Evolutionary conservation across 2,329 filamentous ascomycete genomes (phyloP).

Genomic region (Phoma sp.): DNA sequence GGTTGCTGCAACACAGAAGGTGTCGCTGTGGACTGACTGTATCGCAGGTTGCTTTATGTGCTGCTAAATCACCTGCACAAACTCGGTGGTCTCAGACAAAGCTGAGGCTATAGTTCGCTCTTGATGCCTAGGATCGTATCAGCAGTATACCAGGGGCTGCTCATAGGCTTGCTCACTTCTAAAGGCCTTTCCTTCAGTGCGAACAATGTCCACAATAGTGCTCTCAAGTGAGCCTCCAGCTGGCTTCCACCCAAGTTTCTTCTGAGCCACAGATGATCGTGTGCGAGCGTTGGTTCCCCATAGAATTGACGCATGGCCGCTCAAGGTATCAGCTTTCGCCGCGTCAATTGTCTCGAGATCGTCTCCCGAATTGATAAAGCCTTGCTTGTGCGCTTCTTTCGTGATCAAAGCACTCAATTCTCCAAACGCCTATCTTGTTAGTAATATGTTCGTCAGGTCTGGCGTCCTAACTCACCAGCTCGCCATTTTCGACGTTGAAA

Average conservation of each 20-base stretch:
- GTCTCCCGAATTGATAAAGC: conserved; percentile 15
- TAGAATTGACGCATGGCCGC: conserved; percentile 22
- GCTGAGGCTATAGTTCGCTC: not conserved
- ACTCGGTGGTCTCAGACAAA: too few relatives aligned
- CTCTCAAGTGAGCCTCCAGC: conserved; percentile 12
- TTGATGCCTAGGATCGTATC: not conserved
- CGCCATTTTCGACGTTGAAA: conserved; percentile 67
- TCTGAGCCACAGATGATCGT: conserved; percentile 17
- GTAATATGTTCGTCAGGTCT: not conserved
- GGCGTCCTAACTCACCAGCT: conserved; percentile 5
- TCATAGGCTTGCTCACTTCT: not conserved
- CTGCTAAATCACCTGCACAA: not conserved
- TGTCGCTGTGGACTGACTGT: not conserved
- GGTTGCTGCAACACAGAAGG: not conserved
- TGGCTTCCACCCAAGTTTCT: conserved; percentile 21
- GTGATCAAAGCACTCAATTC: conserved; percentile 18
- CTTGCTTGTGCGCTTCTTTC: conserved; percentile 22
- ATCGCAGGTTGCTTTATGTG: not conserved
- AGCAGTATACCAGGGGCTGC: not conserved
- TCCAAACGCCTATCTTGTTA: conserved; percentile 17
- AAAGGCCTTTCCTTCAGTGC: conserved; percentile 6
- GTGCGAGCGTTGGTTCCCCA: conserved; percentile 28
- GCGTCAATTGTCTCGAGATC: conserved; percentile 21
- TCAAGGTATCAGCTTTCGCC: conserved; percentile 23
- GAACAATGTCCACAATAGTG: conserved; percentile 15